phyloP scores from a whole-genome alignment of 768 basidiomycete genomes.

The Kondoa malvinella region DNA sequence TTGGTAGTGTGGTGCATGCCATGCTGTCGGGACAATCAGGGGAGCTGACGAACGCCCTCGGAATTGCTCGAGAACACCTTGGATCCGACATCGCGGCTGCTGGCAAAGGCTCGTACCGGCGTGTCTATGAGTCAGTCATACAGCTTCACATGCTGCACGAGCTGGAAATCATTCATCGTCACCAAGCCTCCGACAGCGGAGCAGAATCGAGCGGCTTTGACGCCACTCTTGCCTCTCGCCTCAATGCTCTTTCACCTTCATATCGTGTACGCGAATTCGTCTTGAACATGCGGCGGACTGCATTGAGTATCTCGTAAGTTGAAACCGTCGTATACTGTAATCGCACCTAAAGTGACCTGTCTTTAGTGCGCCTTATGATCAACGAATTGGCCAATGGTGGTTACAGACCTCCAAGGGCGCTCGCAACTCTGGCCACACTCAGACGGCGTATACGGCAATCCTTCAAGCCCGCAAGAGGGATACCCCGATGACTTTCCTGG shows the following conservation, averaged over 20 bases:
- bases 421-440: constrained; percentile 81
- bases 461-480: constrained; percentile 67
- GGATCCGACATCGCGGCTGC: constrained; percentile 69
- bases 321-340: background rate
- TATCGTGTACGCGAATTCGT: constrained; percentile 78
- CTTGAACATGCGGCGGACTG: constrained; percentile 72
- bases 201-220: constrained; percentile 8
- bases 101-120: constrained; percentile 60
- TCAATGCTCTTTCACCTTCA: constrained; percentile 64
- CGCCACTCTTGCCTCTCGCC: constrained; percentile 43
- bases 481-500: constrained; percentile 62
- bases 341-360: background rate
- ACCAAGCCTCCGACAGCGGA: background rate
- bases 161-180: constrained; percentile 42
- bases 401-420: constrained; percentile 87
- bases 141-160: constrained; percentile 76
- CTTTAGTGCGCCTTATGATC: background rate
- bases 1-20: constrained; percentile 63
- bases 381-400: constrained; percentile 65
- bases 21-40: constrained; percentile 45
- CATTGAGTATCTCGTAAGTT: constrained; percentile 52
- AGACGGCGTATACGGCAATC: constrained; percentile 89
- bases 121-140: constrained; percentile 70
- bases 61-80: constrained; percentile 50
- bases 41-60: constrained; percentile 40